A percentile compares a stretch with the other conserved stretches of the same genome.
Evolutionary conservation across 139 green algal species (phyloP).

Genomic region (Picochlorum sp.): DNA sequence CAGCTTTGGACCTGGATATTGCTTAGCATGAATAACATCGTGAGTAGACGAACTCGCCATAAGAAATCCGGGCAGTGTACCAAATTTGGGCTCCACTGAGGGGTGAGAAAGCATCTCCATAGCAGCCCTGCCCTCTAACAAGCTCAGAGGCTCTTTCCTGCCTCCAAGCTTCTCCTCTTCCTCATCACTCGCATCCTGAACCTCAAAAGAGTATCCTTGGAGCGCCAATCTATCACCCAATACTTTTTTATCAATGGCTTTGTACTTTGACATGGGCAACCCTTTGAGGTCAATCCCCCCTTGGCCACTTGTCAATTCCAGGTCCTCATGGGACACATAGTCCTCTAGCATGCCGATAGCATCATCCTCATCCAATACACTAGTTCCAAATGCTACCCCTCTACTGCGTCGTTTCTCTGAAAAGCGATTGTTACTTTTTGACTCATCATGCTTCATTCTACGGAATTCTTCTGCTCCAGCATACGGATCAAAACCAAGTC

Average conservation of each 20-base stretch:
- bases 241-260: neutral
- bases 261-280: neutral
- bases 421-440: neutral
- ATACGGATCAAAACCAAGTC: conserved; percentile 89
- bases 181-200: conserved; percentile 19
- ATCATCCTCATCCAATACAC: conserved; percentile 68
- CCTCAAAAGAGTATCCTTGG: conserved; percentile 26
- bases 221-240: conserved; percentile 16
- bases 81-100: too few relatives aligned
- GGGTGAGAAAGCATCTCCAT: neutral
- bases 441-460: conserved; percentile 22
- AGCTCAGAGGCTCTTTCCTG: neutral
- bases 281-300: conserved; percentile 1
- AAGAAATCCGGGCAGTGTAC: too few relatives aligned
- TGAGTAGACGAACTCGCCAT: neutral
- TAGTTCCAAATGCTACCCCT: conserved; percentile 75
- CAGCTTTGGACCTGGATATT: conserved; percentile 22
- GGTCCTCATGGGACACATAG: conserved; percentile 26
- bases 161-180: neutral
- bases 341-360: conserved; percentile 33
- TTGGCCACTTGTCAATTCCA: conserved; percentile 60
- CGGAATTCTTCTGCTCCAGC: conserved; percentile 76
- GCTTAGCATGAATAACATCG: neutral
- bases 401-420: neutral
- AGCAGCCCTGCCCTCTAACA: neutral